These are phyloP conservation scores for Aspergillus sp. DNA, from an alignment of 2,329 filamentous ascomycete genomes.

Conservation along the genomic window DNA sequence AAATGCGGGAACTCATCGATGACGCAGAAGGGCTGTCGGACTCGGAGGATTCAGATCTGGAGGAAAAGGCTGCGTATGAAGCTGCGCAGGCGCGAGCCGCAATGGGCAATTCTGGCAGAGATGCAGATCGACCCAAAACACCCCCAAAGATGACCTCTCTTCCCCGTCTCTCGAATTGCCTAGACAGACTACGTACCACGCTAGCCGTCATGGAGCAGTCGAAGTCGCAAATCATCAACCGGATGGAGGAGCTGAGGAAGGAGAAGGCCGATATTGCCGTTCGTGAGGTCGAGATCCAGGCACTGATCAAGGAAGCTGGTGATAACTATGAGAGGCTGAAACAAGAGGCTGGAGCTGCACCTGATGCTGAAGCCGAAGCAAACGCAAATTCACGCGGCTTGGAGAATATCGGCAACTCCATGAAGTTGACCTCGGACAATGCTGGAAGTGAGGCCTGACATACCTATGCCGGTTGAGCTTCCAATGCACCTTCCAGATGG, in stretches of 20 bases:
- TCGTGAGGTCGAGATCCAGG: constrained; percentile 77
- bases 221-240: constrained; percentile 58
- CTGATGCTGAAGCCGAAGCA: constrained; percentile 23
- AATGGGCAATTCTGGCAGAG: constrained; percentile 56
- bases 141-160: constrained; percentile 75
- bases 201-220: constrained; percentile 63
- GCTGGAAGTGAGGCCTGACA: constrained; percentile 25
- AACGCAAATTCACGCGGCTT: constrained; percentile 29
- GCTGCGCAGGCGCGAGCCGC: constrained; percentile 80
- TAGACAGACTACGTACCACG: constrained; percentile 62
- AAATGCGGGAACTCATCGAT: constrained; percentile 81
- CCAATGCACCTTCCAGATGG: constrained; percentile 2
- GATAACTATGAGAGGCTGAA: constrained; percentile 64
- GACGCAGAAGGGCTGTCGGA: constrained; percentile 68
- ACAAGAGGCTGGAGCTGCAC: constrained; percentile 37
- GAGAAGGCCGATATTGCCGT: constrained; percentile 67
- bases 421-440: constrained; percentile 23
- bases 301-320: constrained; percentile 75
- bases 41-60: constrained; percentile 62
- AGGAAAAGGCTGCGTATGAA: constrained; percentile 76
- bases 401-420: constrained; percentile 36
- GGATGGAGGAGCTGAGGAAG: constrained; percentile 63
- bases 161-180: constrained; percentile 66
- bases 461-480: background rate
- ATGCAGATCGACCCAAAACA: constrained; percentile 48